Evolutionary conservation across 1,139 yeast species (phyloP).

Genomic region (Diutina mesorugosa): DNA sequence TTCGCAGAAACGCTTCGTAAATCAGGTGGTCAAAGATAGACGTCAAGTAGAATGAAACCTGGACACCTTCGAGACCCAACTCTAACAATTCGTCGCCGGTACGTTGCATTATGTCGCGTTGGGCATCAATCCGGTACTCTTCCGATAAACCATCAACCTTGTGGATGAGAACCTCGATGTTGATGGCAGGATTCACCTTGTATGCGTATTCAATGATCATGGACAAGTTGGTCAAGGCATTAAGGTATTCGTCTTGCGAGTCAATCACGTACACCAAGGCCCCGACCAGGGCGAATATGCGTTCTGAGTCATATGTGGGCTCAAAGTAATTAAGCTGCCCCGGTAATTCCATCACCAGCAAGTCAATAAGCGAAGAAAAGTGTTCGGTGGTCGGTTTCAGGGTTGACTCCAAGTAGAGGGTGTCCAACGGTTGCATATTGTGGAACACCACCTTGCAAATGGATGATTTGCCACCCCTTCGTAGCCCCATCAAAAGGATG

Average conservation of each 20-base stretch:
- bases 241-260: slow-evolving; percentile 86
- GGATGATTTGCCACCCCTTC: slow-evolving; percentile 76
- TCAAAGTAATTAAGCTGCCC: slow-evolving; percentile 89
- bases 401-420: slow-evolving; percentile 81
- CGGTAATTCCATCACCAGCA: slow-evolving; percentile 91
- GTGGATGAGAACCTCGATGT: slow-evolving; percentile 86
- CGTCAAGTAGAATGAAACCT: slow-evolving; percentile 81
- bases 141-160: slow-evolving; percentile 92
- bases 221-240: slow-evolving; percentile 80
- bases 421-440: slow-evolving; percentile 92
- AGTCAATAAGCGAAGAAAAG: slow-evolving; percentile 66
- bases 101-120: slow-evolving; percentile 91
- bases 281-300: slow-evolving; percentile 74
- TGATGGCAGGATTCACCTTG: slow-evolving; percentile 72
- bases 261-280: slow-evolving; percentile 91
- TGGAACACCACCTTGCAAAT: slow-evolving; percentile 93
- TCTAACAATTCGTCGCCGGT: slow-evolving; percentile 88
- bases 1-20: slow-evolving; percentile 88
- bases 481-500: slow-evolving; percentile 73
- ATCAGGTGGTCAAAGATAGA: slow-evolving; percentile 93
- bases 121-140: slow-evolving; percentile 88
- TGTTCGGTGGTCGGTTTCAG: slow-evolving; percentile 77
- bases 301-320: slow-evolving; percentile 67
- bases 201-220: slow-evolving; percentile 84
- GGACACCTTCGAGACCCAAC: slow-evolving; percentile 82